phyloP scores from a whole-genome alignment of 352 stramenopile genomes.

The Phytophthora pini region DNA sequence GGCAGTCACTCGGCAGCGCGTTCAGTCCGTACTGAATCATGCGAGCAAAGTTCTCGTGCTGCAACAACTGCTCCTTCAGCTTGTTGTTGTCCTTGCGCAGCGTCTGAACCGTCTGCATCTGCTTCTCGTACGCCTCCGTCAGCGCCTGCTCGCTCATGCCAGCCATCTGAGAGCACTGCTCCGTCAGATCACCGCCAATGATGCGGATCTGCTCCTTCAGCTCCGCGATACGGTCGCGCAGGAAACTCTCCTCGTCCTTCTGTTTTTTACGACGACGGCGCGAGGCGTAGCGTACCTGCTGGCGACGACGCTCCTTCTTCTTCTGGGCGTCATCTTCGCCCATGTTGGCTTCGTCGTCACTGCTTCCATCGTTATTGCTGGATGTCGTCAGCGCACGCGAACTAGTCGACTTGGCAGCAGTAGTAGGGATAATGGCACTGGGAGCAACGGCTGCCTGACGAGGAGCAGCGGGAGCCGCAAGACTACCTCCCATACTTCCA shows the following conservation, averaged over 20 bases:
- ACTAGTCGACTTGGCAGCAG: slow-evolving; percentile 29
- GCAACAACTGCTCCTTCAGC: slow-evolving; percentile 80
- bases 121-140: slow-evolving; percentile 83
- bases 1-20: slow-evolving; percentile 75
- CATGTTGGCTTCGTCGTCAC: slow-evolving; percentile 58
- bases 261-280: slow-evolving; percentile 84
- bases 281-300: slow-evolving; percentile 84
- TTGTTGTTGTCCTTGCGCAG: slow-evolving; percentile 88
- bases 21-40: slow-evolving; percentile 89
- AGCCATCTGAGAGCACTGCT: slow-evolving; percentile 83
- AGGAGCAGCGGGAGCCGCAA: slow-evolving; percentile 9
- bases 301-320: slow-evolving; percentile 82
- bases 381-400: slow-evolving; percentile 54
- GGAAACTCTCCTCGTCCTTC: slow-evolving; percentile 84
- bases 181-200: slow-evolving; percentile 77
- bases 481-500: slow-evolving; percentile 14
- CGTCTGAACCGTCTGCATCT: slow-evolving; percentile 82
- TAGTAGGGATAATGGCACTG: slow-evolving; percentile 50
- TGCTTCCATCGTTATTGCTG: slow-evolving; percentile 60
- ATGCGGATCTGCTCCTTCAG: slow-evolving; percentile 88
- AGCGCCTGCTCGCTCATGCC: slow-evolving; percentile 83
- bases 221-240: slow-evolving; percentile 83
- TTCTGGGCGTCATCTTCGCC: slow-evolving; percentile 68
- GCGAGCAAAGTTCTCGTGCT: slow-evolving; percentile 86
- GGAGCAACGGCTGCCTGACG: slow-evolving; percentile 32